Base-by-base conservation (phyloP, 1,139 yeast genomes). In the Kodamaea derodonti region DNA sequence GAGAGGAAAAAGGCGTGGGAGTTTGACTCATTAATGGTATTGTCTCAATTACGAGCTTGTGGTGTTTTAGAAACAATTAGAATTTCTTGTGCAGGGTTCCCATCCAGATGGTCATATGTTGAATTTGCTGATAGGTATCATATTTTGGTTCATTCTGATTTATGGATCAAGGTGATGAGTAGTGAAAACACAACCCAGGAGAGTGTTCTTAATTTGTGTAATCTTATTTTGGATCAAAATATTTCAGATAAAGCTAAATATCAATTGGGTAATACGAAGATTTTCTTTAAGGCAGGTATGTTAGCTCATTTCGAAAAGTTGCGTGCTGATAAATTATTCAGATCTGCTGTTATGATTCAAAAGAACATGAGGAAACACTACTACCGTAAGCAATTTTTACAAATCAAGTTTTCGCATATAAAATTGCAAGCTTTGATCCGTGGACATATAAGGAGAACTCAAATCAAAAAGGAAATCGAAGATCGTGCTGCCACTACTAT, bases 51-150 rank as follows among this genome's bases (percentile, higher is more conserved):
- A 46, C 79, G 98, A 54, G 98, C 98, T 12, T 92, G 98, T 72
- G 98, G 98, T 80, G 98, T 92, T 33, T 71, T 92, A 48, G 98
- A 94, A 61, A 92, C 98, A 1, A 92, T 92, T 54, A 73, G 95
- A 51, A 92, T 92, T 35, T 90, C 97, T 8, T 90, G 97, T 64
- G 97, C 96, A 33, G 98, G 98, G 25, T 92, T 88, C 73, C 98
- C 98, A 22, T 84, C 97, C 0, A 75, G 97, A 55, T 88, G 97
- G 94, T 77, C 95, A 1, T 92, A 87, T 56, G 90, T 83, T 36
- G 98, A 92, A 55, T 92, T 92, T 67, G 95, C 92, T 27, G 79
- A 81, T 44, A 78, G 97, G 51, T 92, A 88, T 58, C 94, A 86
- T 54, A 78, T 90, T 50, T 72, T 92, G 41, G 78, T 86, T 31